A percentile compares a stretch with the other conserved stretches of the same genome.
Evolutionary conservation across 306 rosid species (phyloP).

Genomic region (Trifolium pratense): DNA sequence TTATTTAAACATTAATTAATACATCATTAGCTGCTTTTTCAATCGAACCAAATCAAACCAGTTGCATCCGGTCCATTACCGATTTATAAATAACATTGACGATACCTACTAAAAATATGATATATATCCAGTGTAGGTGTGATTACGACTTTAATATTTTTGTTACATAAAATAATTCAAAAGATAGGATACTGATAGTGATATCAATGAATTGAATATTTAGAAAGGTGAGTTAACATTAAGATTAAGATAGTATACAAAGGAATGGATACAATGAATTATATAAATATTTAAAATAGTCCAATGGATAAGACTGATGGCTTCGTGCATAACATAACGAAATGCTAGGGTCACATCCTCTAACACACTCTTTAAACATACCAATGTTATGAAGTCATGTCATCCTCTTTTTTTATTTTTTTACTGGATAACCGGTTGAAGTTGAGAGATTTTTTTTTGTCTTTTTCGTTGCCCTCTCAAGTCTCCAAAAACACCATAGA

Average conservation of each 20-base stretch:
- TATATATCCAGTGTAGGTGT: neutral
- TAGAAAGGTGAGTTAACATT: neutral
- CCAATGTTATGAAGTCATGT: too few species aligned
- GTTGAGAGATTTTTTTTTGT: neutral
- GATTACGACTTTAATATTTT: constrained; percentile 15
- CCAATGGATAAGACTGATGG: constrained; percentile 18
- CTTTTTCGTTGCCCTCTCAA: too few species aligned
- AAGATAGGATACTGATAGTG: constrained; percentile 10
- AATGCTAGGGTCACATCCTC: too few species aligned
- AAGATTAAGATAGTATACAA: neutral
- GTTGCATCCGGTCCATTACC: neutral
- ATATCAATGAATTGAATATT: neutral
- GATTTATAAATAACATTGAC: neutral
- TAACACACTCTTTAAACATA: too few species aligned
- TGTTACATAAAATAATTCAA: neutral
- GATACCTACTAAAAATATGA: neutral
- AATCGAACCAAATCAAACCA: too few species aligned
- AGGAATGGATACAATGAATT: neutral
- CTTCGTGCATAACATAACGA: neutral
- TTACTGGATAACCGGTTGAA: neutral
- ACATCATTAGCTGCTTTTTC: too few species aligned
- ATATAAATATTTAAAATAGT: neutral
- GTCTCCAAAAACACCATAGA: too few species aligned
- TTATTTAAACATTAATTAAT: too few species aligned
- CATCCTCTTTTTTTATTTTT: too few species aligned